phyloP scores from a whole-genome alignment of 192 early-diverging fungal genomes.

The Gigaspora rosea region DNA sequence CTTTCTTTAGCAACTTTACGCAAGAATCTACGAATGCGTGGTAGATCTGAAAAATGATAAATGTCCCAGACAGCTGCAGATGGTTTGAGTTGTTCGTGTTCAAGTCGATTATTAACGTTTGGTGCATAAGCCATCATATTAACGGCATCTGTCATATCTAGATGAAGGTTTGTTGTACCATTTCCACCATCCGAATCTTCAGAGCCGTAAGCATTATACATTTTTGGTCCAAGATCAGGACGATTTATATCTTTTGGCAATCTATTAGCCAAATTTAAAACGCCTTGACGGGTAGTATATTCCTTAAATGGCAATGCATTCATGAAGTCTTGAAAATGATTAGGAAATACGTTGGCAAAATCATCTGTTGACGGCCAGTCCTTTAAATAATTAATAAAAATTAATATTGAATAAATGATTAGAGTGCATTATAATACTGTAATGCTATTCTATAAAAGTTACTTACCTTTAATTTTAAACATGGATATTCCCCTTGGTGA shows the following conservation, averaged over 20 bases:
- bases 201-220: constrained; percentile 36
- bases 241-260: constrained; percentile 1
- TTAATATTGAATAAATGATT: background rate
- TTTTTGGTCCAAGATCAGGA: constrained; percentile 17
- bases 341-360: background rate
- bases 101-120: background rate
- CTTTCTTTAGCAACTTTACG: constrained; percentile 24
- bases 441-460: background rate
- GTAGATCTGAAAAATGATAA: constrained; percentile 45
- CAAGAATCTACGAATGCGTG: constrained; percentile 46
- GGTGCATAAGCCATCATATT: constrained; percentile 71
- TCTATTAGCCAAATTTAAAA: background rate
- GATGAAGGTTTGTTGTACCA: constrained; percentile 76
- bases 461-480: constrained; percentile 10
- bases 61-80: constrained; percentile 68
- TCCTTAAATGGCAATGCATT: constrained; percentile 1
- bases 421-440: background rate
- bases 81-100: constrained; percentile 11
- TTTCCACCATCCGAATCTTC: constrained; percentile 48
- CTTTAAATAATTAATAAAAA: background rate
- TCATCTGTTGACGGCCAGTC: constrained; percentile 15
- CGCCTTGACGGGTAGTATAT: background rate
- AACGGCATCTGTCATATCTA: constrained; percentile 79
- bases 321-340: constrained; percentile 10
- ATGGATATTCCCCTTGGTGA: background rate